Evolutionary conservation across 164 flowering plant genomes (phyloP).

Genomic region (Cinnamomum chago): DNA sequence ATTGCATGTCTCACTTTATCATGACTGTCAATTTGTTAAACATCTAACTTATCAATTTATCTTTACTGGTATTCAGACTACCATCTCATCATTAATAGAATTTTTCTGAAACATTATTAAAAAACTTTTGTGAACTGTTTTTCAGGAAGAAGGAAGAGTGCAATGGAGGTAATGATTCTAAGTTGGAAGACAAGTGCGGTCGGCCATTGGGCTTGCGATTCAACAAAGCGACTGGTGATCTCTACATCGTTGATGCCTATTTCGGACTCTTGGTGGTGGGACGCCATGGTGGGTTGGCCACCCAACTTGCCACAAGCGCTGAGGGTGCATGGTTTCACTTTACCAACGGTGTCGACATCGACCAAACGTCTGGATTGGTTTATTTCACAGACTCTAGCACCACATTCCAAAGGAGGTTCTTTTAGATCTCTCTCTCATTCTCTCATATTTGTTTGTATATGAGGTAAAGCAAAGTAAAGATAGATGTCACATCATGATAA

Average conservation of each 20-base stretch:
- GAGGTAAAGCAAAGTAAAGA: too few relatives aligned
- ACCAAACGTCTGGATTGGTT: conserved; percentile 19
- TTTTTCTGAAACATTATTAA: background rate
- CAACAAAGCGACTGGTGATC: conserved; percentile 19
- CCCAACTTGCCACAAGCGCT: conserved; percentile 1
- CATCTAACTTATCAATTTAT: background rate
- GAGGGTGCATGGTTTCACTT: conserved; percentile 18
- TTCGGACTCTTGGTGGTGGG: conserved; percentile 30
- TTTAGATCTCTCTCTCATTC: too few relatives aligned
- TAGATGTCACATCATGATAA: too few relatives aligned
- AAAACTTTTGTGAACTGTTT: too few relatives aligned
- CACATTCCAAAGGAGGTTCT: conserved; percentile 32
- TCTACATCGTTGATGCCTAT: conserved; percentile 39
- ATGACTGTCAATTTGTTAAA: background rate
- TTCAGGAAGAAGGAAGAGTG: conserved; percentile 13
- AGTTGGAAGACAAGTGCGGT: conserved; percentile 22
- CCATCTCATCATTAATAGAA: background rate
- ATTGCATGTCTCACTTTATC: background rate
- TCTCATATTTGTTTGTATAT: too few relatives aligned
- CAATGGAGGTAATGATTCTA: background rate
- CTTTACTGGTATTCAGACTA: background rate
- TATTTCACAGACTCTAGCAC: conserved; percentile 47
- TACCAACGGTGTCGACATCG: conserved; percentile 34
- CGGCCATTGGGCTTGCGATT: conserved; percentile 34
- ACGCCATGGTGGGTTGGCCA: conserved; percentile 18